These are phyloP conservation scores for Penicillium cinerascens DNA, from an alignment of 495 filamentous ascomycete species.

Conservation along the genomic window DNA sequence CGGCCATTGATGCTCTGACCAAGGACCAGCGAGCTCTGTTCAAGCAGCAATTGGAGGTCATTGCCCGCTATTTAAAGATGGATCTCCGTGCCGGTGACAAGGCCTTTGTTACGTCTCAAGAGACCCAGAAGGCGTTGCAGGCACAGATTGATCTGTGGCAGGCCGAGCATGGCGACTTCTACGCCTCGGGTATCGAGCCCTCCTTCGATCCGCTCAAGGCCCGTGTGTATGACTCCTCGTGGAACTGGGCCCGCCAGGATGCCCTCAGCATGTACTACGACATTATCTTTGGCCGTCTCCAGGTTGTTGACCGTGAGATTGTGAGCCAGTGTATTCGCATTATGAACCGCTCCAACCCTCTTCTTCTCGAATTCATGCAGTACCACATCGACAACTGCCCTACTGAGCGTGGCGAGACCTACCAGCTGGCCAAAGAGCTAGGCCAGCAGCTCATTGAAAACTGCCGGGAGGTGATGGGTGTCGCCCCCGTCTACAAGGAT, in stretches of 20 bases:
- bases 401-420: constrained; percentile 93
- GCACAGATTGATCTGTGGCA: constrained; percentile 93
- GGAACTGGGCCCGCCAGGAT: constrained; percentile 99
- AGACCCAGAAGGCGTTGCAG: constrained; percentile 81
- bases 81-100: constrained; percentile 95
- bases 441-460: constrained; percentile 94
- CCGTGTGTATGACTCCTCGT: constrained; percentile 94
- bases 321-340: constrained; percentile 97
- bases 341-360: constrained; percentile 98
- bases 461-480: constrained; percentile 84
- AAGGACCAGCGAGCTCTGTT: constrained; percentile 93
- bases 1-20: constrained; percentile 92
- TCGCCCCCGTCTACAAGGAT: constrained; percentile 89
- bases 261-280: constrained; percentile 98
- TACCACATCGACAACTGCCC: constrained; percentile 99
- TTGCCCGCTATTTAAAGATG: constrained; percentile 94
- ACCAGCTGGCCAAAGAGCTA: constrained; percentile 93
- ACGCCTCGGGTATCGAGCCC: constrained; percentile 90
- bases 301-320: constrained; percentile 93
- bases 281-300: constrained; percentile 93
- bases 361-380: constrained; percentile 97
- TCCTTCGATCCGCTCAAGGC: constrained; percentile 91
- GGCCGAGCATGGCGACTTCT: constrained; percentile 92
- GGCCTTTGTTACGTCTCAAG: constrained; percentile 75
- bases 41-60: constrained; percentile 94